Evolutionary conservation across 2,329 filamentous ascomycete genomes (phyloP).

Genomic region (Cladosporium sp.): DNA sequence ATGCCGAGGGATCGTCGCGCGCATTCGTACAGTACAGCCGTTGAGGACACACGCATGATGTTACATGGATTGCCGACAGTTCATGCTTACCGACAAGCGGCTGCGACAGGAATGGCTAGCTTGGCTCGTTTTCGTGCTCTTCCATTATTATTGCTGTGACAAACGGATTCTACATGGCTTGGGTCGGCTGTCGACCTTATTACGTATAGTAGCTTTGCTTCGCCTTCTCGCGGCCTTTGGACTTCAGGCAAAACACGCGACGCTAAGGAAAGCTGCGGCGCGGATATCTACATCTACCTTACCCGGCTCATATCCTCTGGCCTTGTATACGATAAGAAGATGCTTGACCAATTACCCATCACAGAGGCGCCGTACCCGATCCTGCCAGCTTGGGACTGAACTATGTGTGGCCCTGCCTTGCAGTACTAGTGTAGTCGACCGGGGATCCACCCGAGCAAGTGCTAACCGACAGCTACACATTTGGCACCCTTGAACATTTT

Average conservation of each 20-base stretch:
- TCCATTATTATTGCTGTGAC: background rate
- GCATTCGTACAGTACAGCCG: no score
- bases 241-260: slow-evolving; percentile 4
- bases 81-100: no score
- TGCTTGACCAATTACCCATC: background rate
- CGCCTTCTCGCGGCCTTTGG: background rate
- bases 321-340: background rate
- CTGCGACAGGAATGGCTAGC: no score
- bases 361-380: background rate
- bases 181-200: background rate
- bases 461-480: no score
- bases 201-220: background rate
- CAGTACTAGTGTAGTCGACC: no score
- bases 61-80: background rate
- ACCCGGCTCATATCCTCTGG: background rate
- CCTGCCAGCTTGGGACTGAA: background rate
- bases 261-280: background rate
- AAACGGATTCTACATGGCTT: background rate
- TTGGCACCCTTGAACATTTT: no score
- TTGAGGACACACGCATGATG: background rate
- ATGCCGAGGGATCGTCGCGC: background rate
- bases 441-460: no score
- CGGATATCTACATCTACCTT: background rate
- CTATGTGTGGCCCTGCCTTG: no score
- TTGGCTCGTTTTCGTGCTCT: background rate